Conservation (phyloP, 23 red algal species). For the Gracilaria vermiculophylla region DNA sequence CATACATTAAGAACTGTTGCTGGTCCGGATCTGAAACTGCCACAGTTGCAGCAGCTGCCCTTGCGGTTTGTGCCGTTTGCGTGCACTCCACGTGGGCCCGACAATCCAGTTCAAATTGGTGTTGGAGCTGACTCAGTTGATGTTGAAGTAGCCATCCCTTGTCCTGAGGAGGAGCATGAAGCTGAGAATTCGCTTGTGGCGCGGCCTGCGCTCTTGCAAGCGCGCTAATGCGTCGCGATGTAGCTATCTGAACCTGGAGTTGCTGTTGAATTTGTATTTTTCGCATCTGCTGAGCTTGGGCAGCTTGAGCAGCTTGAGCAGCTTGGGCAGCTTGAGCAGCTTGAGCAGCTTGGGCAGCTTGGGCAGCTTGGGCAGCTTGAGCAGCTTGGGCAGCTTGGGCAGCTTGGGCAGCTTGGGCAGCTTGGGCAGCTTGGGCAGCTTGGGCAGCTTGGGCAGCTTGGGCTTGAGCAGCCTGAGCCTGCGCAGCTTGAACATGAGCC, state of each 20-base stretch:
- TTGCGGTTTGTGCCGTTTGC: slow-evolving; percentile 28
- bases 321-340: slow-evolving; percentile 54
- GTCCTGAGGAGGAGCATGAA: slow-evolving; percentile 33
- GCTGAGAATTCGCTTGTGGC: slow-evolving; percentile 21
- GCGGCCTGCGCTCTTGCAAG: slow-evolving; percentile 19
- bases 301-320: slow-evolving; percentile 9
- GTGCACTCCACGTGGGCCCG: slow-evolving; percentile 13
- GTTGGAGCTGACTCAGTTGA: slow-evolving; percentile 16
- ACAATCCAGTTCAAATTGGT: slow-evolving; percentile 20
- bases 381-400: slow-evolving; percentile 44
- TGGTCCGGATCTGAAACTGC: slow-evolving; percentile 9
- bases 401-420: slow-evolving; percentile 28
- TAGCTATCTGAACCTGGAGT: slow-evolving; percentile 20
- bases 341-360: slow-evolving; percentile 26
- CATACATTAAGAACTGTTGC: not conserved
- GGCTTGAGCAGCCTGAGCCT: slow-evolving; percentile 25
- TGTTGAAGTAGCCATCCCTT: slow-evolving; percentile 51
- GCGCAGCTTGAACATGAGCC: slow-evolving; percentile 32
- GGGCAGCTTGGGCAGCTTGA: slow-evolving; percentile 36
- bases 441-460: slow-evolving; percentile 3
- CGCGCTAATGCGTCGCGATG: slow-evolving; percentile 4
- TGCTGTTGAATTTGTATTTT: slow-evolving; percentile 30
- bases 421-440: not conserved
- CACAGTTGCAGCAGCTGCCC: not conserved
- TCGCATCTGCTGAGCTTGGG: slow-evolving; percentile 33